Evolutionary conservation across 2,329 filamentous ascomycete genomes (phyloP).

Genomic region (Penicillium sp.): DNA sequence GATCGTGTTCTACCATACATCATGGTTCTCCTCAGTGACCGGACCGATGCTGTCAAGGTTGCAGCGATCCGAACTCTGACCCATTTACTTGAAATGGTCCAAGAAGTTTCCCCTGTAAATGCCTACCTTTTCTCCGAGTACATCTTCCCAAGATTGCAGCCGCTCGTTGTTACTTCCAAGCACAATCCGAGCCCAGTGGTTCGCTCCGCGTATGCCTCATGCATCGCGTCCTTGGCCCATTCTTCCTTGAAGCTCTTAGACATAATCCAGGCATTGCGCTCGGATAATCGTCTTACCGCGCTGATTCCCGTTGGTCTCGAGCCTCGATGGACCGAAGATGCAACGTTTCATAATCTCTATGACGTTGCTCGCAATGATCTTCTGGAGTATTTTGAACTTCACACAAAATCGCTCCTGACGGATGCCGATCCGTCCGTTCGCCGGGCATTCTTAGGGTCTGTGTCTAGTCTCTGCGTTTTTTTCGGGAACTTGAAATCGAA

Average conservation of each 20-base stretch:
- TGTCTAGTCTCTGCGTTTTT: constrained; percentile 90
- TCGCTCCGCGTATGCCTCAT: constrained; percentile 89
- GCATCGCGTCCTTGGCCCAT: constrained; percentile 83
- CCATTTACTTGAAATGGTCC: constrained; percentile 84
- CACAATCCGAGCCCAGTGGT: constrained; percentile 70
- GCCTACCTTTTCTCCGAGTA: constrained; percentile 71
- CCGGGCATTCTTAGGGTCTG: constrained; percentile 87
- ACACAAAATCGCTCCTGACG: constrained; percentile 87
- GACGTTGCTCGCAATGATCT: constrained; percentile 85
- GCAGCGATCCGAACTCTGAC: constrained; percentile 85
- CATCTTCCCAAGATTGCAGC: constrained; percentile 63
- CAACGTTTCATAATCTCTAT: constrained; percentile 79
- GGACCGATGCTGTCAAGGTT: constrained; percentile 80
- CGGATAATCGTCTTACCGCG: constrained; percentile 78
- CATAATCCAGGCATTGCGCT: constrained; percentile 83
- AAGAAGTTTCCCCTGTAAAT: constrained; percentile 78
- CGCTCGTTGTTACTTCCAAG: constrained; percentile 58
- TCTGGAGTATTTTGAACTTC: constrained; percentile 79
- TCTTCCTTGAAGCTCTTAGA: constrained; percentile 86
- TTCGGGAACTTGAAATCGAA: constrained; percentile 91
- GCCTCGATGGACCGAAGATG: constrained; percentile 68
- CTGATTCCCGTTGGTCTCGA: constrained; percentile 77
- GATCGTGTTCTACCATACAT: constrained; percentile 92
- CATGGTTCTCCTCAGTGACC: constrained; percentile 79
- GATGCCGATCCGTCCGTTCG: constrained; percentile 85